These are phyloP conservation scores for Fusarium stilboides DNA, from an alignment of 2,329 filamentous ascomycete species.

Conservation along the genomic window DNA sequence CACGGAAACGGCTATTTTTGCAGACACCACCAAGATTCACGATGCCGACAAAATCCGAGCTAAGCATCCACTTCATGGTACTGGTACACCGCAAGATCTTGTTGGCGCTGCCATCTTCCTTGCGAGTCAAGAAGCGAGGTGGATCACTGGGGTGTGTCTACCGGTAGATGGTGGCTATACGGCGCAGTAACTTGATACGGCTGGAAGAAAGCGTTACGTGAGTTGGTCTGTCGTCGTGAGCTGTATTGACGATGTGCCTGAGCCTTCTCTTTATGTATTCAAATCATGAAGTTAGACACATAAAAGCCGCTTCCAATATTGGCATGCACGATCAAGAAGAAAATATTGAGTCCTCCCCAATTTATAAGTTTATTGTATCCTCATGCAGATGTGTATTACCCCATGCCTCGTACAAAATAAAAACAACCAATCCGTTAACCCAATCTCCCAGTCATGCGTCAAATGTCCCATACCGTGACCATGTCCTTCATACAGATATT, in stretches of 20 bases:
- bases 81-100: slow-evolving; percentile 49
- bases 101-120: slow-evolving; percentile 57
- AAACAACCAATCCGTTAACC: background rate
- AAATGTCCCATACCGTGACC: background rate
- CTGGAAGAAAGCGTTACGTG: background rate
- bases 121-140: slow-evolving; percentile 56
- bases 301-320: background rate
- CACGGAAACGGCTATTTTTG: slow-evolving; percentile 49
- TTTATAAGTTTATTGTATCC: slow-evolving; percentile 16
- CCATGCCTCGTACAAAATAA: slow-evolving; percentile 9
- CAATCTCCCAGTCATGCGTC: slow-evolving; percentile 1
- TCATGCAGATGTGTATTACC: slow-evolving; percentile 14
- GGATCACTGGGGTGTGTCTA: slow-evolving; percentile 59
- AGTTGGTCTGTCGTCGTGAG: background rate
- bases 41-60: slow-evolving; percentile 32
- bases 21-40: slow-evolving; percentile 40
- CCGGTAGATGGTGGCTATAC: slow-evolving; percentile 60
- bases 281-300: background rate
- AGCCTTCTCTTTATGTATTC: too few relatives aligned
- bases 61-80: slow-evolving; percentile 50
- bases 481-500: slow-evolving; percentile 38
- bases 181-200: slow-evolving; percentile 41
- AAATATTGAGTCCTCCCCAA: background rate
- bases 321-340: background rate
- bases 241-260: too few relatives aligned